Conservation (phyloP, 192 early-diverging fungal species). For the Backusella tarrabulga region DNA sequence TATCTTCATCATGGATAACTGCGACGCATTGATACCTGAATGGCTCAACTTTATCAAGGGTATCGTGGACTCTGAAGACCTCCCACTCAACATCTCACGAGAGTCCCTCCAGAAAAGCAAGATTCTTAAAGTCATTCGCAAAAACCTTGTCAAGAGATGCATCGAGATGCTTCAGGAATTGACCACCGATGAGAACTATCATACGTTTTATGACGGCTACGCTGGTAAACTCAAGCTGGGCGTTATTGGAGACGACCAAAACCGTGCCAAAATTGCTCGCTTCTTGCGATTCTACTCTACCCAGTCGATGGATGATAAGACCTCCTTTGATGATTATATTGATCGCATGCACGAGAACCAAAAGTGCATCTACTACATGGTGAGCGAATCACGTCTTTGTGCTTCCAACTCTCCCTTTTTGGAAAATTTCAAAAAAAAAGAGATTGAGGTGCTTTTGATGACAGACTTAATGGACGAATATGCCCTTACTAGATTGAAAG, state of each 20-base stretch:
- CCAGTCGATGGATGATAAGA: conserved; percentile 96
- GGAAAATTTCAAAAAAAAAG: conserved; percentile 98
- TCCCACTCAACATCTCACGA: conserved; percentile 99
- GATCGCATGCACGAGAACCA: conserved; percentile 99
- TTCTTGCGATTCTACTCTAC: conserved; percentile 97
- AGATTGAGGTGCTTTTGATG: conserved; percentile 98
- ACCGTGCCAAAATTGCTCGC: conserved; percentile 95
- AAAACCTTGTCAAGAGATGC: conserved; percentile 99
- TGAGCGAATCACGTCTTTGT: conserved; percentile 87
- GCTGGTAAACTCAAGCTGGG: conserved; percentile 99
- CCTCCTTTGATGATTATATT: conserved; percentile 99
- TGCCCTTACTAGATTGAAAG: conserved; percentile 94
- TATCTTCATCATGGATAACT: conserved; percentile 99
- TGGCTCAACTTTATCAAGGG: conserved; percentile 99
- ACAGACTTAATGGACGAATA: conserved; percentile 99
- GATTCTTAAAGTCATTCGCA: conserved; percentile 98
- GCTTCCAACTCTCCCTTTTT: conserved; percentile 98
- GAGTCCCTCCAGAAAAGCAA: conserved; percentile 99
- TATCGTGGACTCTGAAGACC: conserved; percentile 99
- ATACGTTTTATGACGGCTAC: conserved; percentile 99
- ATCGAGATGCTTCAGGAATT: conserved; percentile 97
- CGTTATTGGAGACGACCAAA: conserved; percentile 95
- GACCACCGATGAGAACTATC: conserved; percentile 95
- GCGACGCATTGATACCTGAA: conserved; percentile 98
- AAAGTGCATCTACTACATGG: conserved; percentile 99